A percentile compares a stretch with the other conserved stretches of the same genome.
These are phyloP conservation scores for Neotropicomus parvogracilis DNA, from an alignment of 1,284 basidiomycete genomes.

Conservation along the genomic window DNA sequence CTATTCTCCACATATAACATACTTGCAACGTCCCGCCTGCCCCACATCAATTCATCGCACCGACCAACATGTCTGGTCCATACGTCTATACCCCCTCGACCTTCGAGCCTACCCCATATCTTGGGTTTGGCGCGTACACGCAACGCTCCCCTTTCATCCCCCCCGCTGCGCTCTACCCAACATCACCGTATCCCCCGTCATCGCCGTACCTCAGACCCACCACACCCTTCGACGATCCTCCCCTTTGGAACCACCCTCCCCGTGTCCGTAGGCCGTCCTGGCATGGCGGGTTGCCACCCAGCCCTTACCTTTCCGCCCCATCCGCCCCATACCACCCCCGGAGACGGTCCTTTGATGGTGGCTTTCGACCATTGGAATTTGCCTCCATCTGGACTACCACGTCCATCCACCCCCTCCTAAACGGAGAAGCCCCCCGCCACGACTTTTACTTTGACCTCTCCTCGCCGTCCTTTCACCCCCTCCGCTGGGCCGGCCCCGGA, in stretches of 20 bases:
- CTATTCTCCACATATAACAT: too few species aligned
- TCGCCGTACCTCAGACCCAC: constrained; percentile 27
- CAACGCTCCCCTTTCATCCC: constrained; percentile 43
- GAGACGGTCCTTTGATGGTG: constrained; percentile 41
- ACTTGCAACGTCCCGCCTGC: not conserved
- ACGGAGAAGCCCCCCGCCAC: constrained; percentile 46
- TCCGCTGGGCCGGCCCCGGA: constrained; percentile 38
- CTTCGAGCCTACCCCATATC: constrained; percentile 31
- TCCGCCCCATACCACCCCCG: constrained; percentile 23
- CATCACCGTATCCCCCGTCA: constrained; percentile 29
- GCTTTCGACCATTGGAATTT: constrained; percentile 27
- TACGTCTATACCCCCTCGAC: constrained; percentile 37
- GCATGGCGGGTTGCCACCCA: constrained; percentile 32
- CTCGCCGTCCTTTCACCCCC: constrained; percentile 42
- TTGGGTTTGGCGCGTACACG: constrained; percentile 29
- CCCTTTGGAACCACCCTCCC: constrained; percentile 21
- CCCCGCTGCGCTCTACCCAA: constrained; percentile 32
- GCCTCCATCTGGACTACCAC: constrained; percentile 24
- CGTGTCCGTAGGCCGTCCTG: constrained; percentile 41
- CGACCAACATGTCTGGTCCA: constrained; percentile 37
- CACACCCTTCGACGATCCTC: constrained; percentile 22
- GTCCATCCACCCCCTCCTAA: constrained; percentile 51
- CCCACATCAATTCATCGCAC: not conserved
- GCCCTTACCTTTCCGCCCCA: constrained; percentile 25
- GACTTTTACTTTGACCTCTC: constrained; percentile 58